Evolutionary conservation across 2,329 filamentous ascomycete genomes (phyloP).

Genomic region (Penicillium sclerotiorum): DNA sequence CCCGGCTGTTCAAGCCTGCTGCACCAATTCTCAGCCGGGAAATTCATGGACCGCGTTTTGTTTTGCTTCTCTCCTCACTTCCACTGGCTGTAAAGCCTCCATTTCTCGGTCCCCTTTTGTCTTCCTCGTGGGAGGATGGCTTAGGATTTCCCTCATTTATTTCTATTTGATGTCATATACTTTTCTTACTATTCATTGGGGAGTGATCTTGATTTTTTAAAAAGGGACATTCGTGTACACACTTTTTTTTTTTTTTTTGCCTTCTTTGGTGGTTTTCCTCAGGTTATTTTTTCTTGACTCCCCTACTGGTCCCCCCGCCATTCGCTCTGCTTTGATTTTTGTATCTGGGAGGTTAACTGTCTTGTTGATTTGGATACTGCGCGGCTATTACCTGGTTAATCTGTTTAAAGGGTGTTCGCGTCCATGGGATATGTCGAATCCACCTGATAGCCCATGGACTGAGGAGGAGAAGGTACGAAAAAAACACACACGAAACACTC

Average conservation of each 20-base stretch:
- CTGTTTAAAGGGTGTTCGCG: slow-evolving; percentile 20
- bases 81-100: slow-evolving; percentile 23
- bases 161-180: too few relatives aligned
- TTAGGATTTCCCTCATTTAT: slow-evolving; percentile 13
- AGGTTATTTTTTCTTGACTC: background rate
- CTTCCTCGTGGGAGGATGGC: slow-evolving; percentile 17
- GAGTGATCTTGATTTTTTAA: too few relatives aligned
- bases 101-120: slow-evolving; percentile 19
- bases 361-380: background rate
- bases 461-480: slow-evolving; percentile 52
- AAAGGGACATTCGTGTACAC: too few relatives aligned
- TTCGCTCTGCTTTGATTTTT: slow-evolving; percentile 12
- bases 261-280: background rate
- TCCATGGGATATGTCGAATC: slow-evolving; percentile 50
- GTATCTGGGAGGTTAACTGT: slow-evolving; percentile 15
- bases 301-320: slow-evolving; percentile 5
- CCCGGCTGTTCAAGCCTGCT: slow-evolving; percentile 24
- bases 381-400: background rate
- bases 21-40: slow-evolving; percentile 13
- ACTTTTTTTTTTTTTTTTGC: slow-evolving; percentile 13
- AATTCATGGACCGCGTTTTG: slow-evolving; percentile 22
- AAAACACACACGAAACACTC: background rate
- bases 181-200: slow-evolving; percentile 9
- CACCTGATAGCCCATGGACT: slow-evolving; percentile 46
- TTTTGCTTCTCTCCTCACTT: slow-evolving; percentile 21